A percentile compares a stretch with the other conserved stretches of the same genome.
These are phyloP conservation scores for Monosporozyma servazzii DNA, from an alignment of 805 yeast genomes.

Conservation along the genomic window DNA sequence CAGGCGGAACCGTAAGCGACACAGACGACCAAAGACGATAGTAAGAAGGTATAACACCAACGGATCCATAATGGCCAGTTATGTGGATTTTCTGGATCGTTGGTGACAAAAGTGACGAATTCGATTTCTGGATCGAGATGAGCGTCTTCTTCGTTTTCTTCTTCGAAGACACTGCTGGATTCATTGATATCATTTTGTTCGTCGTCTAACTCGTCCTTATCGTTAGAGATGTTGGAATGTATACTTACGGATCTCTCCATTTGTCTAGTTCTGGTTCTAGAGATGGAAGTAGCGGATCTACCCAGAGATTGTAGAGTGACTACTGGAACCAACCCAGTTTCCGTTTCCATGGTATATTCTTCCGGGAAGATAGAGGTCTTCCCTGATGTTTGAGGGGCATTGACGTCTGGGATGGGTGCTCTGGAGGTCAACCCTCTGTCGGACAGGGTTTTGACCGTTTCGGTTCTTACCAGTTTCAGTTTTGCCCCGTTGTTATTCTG, in stretches of 20 bases:
- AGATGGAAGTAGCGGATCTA: conserved; percentile 34
- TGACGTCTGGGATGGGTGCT: conserved; percentile 47
- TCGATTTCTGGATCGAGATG: conserved; percentile 59
- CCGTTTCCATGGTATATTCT: conserved; percentile 81
- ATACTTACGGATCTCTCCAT: conserved; percentile 12
- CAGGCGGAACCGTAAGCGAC: conserved; percentile 93
- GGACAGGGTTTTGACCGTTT: conserved; percentile 61
- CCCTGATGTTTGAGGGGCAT: conserved; percentile 42
- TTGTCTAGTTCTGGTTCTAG: conserved; percentile 33
- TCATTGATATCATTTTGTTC: conserved; percentile 15
- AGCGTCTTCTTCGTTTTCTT: conserved; percentile 18
- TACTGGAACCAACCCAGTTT: conserved; percentile 80
- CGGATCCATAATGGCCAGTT: conserved; percentile 58
- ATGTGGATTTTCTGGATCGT: conserved; percentile 85
- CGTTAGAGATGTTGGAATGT: conserved; percentile 7
- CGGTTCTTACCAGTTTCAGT: conserved; percentile 46
- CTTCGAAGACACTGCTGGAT: conserved; percentile 14
- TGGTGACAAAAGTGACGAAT: conserved; percentile 70
- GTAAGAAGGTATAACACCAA: conserved; percentile 59
- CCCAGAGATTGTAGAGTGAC: conserved; percentile 62
- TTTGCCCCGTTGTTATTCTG: conserved; percentile 1
- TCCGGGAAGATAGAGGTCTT: conserved; percentile 79
- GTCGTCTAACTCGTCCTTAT: conserved; percentile 7
- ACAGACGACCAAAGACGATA: conserved; percentile 68
- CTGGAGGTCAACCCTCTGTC: conserved; percentile 51